These are phyloP conservation scores for Fusarium goolgardi DNA, from an alignment of 2,329 filamentous ascomycete genomes.

Conservation along the genomic window DNA sequence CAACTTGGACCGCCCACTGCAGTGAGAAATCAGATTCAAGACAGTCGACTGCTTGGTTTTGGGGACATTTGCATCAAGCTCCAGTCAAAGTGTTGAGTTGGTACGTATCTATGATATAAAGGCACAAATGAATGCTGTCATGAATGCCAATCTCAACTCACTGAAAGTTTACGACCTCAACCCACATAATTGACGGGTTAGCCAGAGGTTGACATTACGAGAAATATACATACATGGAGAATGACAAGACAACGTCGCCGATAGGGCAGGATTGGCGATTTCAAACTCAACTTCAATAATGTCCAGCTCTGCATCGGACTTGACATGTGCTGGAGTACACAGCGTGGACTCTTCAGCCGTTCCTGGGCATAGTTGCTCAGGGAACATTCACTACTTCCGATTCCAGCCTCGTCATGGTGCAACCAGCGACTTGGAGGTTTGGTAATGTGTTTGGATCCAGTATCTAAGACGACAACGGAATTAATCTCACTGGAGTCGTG, in stretches of 20 bases:
- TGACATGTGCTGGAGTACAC: neutral
- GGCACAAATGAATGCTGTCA: slow-evolving; percentile 21
- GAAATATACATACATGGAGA: neutral
- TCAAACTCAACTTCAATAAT: neutral
- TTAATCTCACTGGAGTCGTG: neutral
- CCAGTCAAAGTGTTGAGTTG: slow-evolving; percentile 5
- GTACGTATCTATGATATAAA: slow-evolving; percentile 1
- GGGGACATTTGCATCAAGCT: slow-evolving; percentile 20
- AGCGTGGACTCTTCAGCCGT: neutral
- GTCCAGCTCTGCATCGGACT: neutral
- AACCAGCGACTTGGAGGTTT: neutral
- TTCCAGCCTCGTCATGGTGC: neutral
- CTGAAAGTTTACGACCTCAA: too few relatives aligned
- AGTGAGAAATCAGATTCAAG: slow-evolving; percentile 14
- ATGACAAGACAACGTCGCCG: slow-evolving; percentile 9
- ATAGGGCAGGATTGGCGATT: neutral
- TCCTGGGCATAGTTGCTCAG: slow-evolving; percentile 8
- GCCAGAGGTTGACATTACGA: neutral
- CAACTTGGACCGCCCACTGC: slow-evolving; percentile 8
- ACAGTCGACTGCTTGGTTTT: slow-evolving; percentile 19
- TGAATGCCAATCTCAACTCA: slow-evolving; percentile 23
- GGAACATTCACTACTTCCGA: slow-evolving; percentile 12
- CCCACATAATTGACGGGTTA: too few relatives aligned
- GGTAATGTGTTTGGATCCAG: neutral
- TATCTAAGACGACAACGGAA: slow-evolving; percentile 1